Conservation (phyloP, 139 green algal species). For the Diplosphaera chodatii region DNA sequence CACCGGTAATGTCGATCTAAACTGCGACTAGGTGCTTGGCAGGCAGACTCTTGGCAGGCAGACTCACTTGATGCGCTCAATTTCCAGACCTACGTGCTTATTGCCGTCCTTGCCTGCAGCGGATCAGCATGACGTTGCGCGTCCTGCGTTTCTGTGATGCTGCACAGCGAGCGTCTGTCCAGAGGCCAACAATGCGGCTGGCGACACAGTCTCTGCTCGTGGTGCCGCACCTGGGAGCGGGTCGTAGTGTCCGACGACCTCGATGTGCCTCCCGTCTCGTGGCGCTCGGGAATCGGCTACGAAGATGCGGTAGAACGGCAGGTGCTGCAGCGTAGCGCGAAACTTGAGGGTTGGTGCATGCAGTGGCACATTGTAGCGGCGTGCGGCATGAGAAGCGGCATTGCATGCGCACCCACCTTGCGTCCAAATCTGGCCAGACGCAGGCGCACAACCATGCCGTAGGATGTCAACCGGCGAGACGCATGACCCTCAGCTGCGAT, state of each 20-base stretch:
- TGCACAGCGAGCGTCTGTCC: too few relatives aligned
- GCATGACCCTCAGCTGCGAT: too few relatives aligned
- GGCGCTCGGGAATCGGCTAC: slow-evolving; percentile 59
- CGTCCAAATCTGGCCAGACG: slow-evolving; percentile 72
- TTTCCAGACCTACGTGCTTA: slow-evolving; percentile 75
- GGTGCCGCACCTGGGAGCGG: slow-evolving; percentile 54
- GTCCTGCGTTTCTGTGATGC: too few relatives aligned
- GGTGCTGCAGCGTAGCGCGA: slow-evolving; percentile 36
- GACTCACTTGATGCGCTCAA: slow-evolving; percentile 72
- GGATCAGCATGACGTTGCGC: not conserved
- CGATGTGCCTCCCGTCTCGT: slow-evolving; percentile 71
- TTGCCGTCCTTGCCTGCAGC: slow-evolving; percentile 69
- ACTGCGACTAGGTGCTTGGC: too few relatives aligned
- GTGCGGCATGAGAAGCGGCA: not conserved
- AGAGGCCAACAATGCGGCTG: not conserved
- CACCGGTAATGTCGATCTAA: too few relatives aligned
- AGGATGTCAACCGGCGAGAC: not conserved
- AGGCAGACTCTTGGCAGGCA: too few relatives aligned
- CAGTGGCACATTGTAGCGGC: not conserved
- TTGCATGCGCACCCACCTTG: slow-evolving; percentile 14
- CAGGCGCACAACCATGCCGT: slow-evolving; percentile 62
- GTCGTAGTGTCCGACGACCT: slow-evolving; percentile 77
- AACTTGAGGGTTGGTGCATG: not conserved
- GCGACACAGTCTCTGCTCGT: too few relatives aligned
- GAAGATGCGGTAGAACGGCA: slow-evolving; percentile 79